Percentiles rank a stretch among this genome's conserved stretches.
Evolutionary conservation across 106 monocot genomes (phyloP).

Genomic region (Acorus gramineus): DNA sequence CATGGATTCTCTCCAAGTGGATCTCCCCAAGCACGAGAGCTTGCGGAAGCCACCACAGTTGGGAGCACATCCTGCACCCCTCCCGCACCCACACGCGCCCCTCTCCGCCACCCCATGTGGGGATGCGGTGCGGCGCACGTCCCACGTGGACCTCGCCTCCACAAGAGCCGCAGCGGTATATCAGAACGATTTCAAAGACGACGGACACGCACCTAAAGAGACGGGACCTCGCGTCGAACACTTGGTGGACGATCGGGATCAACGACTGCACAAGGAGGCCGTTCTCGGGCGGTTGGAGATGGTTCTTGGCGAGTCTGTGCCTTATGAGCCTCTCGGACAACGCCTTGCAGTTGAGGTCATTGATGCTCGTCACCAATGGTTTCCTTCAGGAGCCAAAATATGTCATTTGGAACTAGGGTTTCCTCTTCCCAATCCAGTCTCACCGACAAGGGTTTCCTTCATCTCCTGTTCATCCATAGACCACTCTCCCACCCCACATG

Average conservation of each 20-base stretch:
- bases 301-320: constrained; percentile 27
- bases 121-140: constrained; percentile 28
- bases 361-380: constrained; percentile 33
- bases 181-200: constrained; percentile 8
- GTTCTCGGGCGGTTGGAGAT: constrained; percentile 29
- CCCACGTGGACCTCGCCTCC: constrained; percentile 35
- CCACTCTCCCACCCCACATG: not conserved
- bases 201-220: constrained; percentile 18
- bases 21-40: no score
- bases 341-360: constrained; percentile 28
- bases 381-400: constrained; percentile 5
- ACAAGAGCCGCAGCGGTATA: constrained; percentile 43
- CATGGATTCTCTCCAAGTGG: no score
- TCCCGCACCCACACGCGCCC: constrained; percentile 28
- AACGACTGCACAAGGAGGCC: constrained; percentile 31
- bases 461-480: no score
- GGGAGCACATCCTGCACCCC: constrained; percentile 41
- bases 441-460: no score
- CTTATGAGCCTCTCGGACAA: constrained; percentile 10
- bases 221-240: constrained; percentile 18
- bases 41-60: constrained; percentile 16
- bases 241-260: constrained; percentile 30
- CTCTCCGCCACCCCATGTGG: constrained; percentile 28
- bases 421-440: no score
- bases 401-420: no score